A percentile compares a stretch with the other conserved stretches of the same genome.
Evolutionary conservation across 345 rosid genomes (phyloP).

Genomic region (Arabidopsis thaliana): DNA sequence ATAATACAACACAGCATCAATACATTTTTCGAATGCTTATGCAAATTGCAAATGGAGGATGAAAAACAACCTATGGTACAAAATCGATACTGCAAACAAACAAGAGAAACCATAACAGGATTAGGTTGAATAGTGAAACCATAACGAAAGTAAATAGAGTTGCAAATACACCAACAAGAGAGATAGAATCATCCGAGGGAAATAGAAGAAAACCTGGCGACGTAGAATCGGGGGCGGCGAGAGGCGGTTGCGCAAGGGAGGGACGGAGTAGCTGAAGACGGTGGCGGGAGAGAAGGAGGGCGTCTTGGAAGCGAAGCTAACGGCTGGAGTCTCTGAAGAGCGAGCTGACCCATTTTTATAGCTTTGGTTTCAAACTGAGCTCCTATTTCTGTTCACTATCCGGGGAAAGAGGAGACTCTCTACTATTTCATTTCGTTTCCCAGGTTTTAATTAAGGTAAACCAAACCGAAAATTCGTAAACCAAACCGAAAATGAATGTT

Average conservation of each 20-base stretch:
- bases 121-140: neutral
- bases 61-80: neutral
- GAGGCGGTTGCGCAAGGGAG: constrained; percentile 30
- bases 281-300: constrained; percentile 35
- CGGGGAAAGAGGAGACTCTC: constrained; percentile 33
- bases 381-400: constrained; percentile 31
- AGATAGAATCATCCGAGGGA: neutral
- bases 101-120: neutral
- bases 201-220: constrained; percentile 36
- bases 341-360: constrained; percentile 48
- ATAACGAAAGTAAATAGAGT: neutral
- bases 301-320: constrained; percentile 38
- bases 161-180: constrained; percentile 1
- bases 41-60: constrained; percentile 11
- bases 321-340: constrained; percentile 46
- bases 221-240: constrained; percentile 40
- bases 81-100: constrained; percentile 7
- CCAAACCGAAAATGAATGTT: neutral
- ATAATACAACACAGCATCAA: constrained; percentile 1
- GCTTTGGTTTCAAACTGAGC: constrained; percentile 15
- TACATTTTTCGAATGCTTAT: neutral
- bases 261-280: constrained; percentile 13
- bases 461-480: neutral
- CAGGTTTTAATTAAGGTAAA: neutral
- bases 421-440: neutral